Conservation (phyloP, 1,284 basidiomycete genomes). For the Sporisorium scitamineum region DNA sequence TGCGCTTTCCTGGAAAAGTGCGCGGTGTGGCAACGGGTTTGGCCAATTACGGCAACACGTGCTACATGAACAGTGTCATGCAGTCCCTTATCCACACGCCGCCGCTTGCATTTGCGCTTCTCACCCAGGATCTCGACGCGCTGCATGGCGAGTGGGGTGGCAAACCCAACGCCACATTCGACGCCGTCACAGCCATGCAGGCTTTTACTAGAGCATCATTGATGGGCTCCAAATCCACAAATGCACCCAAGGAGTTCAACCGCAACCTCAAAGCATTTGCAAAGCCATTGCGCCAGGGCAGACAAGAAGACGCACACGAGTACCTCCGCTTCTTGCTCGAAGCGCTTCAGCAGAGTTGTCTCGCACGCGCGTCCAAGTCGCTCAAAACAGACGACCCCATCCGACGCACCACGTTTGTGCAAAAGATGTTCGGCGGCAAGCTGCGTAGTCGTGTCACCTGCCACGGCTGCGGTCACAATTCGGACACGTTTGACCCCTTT, state of each 20-base stretch:
- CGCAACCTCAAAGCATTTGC: constrained; percentile 77
- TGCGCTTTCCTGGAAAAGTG: constrained; percentile 50
- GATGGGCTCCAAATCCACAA: constrained; percentile 28
- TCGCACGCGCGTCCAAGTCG: constrained; percentile 79
- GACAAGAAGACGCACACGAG: constrained; percentile 98
- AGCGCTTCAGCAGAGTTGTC: constrained; percentile 85
- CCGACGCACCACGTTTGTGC: constrained; percentile 91
- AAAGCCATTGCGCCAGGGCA: constrained; percentile 86
- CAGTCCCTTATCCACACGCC: constrained; percentile 95
- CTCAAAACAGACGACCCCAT: constrained; percentile 72
- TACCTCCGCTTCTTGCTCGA: constrained; percentile 96
- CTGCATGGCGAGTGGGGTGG: constrained; percentile 70
- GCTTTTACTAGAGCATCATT: constrained; percentile 76
- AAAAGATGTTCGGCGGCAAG: constrained; percentile 91
- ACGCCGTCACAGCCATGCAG: constrained; percentile 57
- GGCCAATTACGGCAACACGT: constrained; percentile 93
- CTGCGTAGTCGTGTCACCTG: constrained; percentile 95
- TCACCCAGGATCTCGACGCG: constrained; percentile 73
- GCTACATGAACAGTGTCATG: constrained; percentile 94
- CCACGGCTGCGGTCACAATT: constrained; percentile 82
- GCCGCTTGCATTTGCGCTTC: constrained; percentile 81
- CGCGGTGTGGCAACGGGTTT: constrained; percentile 74
- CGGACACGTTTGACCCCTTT: constrained; percentile 96
- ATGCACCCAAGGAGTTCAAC: constrained; percentile 57
- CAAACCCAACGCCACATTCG: constrained; percentile 56